These are phyloP conservation scores for Endothia cerciana DNA, from an alignment of 2,329 filamentous ascomycete species.

Conservation along the genomic window DNA sequence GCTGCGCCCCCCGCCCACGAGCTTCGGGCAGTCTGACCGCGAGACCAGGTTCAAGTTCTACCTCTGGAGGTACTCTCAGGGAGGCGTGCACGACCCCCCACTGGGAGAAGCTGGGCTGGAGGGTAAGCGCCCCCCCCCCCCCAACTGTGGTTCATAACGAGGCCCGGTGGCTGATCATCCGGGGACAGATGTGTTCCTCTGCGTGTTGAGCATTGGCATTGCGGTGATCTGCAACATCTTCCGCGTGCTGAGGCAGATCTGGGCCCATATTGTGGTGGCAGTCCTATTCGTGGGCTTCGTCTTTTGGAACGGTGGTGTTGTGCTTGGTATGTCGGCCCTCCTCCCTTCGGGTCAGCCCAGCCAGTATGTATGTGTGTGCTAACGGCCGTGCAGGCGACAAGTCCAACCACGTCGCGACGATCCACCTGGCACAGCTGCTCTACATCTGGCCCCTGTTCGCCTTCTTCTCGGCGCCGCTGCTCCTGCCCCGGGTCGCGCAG, in stretches of 20 bases:
- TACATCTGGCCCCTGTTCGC: slow-evolving; percentile 91
- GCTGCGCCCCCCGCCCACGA: slow-evolving; percentile 40
- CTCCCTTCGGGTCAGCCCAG: neutral
- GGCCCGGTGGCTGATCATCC: slow-evolving; percentile 46
- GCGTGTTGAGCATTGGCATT: slow-evolving; percentile 65
- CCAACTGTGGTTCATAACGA: slow-evolving; percentile 22
- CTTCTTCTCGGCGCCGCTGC: slow-evolving; percentile 86
- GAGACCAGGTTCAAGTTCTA: slow-evolving; percentile 44
- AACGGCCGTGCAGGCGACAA: slow-evolving; percentile 72
- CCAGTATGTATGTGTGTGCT: slow-evolving; percentile 34
- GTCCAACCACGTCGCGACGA: slow-evolving; percentile 85
- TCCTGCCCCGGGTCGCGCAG: slow-evolving; percentile 56
- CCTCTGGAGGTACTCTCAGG: slow-evolving; percentile 49
- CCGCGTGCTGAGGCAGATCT: slow-evolving; percentile 51
- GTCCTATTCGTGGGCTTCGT: slow-evolving; percentile 75
- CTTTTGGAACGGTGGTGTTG: slow-evolving; percentile 85
- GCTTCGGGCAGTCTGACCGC: slow-evolving; percentile 36
- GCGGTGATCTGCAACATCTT: slow-evolving; percentile 57
- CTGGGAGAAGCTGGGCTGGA: slow-evolving; percentile 52
- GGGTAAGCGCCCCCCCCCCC: slow-evolving; percentile 44
- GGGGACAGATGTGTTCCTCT: slow-evolving; percentile 55
- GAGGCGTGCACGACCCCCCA: slow-evolving; percentile 59
- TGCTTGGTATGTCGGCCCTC: slow-evolving; percentile 65
- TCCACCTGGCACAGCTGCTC: slow-evolving; percentile 90
- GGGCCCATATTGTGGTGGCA: slow-evolving; percentile 67